These are phyloP conservation scores for Trypanosomatidae sp. DNA, from an alignment of 208 protist genomes.

Conservation along the genomic window DNA sequence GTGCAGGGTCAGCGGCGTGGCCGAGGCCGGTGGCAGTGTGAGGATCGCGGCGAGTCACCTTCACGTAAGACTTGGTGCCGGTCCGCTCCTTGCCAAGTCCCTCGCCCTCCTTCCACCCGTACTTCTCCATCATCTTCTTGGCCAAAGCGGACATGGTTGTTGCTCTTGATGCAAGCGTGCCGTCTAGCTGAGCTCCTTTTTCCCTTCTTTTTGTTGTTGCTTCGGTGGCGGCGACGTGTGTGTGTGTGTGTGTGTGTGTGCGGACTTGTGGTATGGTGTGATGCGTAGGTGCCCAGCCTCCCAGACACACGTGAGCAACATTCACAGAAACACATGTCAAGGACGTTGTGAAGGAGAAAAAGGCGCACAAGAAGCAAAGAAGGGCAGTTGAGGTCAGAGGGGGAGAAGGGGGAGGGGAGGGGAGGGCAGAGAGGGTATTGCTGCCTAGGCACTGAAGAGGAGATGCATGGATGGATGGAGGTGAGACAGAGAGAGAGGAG, in stretches of 20 bases:
- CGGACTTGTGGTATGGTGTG: not conserved
- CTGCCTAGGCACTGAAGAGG: too few relatives aligned
- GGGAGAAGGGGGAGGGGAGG: too few relatives aligned
- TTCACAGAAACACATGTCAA: not conserved
- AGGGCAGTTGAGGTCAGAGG: not conserved
- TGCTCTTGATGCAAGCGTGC: not conserved
- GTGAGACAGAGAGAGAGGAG: not conserved
- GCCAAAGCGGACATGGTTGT: constrained; percentile 60
- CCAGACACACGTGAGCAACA: not conserved
- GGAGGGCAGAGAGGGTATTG: too few relatives aligned
- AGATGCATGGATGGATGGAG: not conserved
- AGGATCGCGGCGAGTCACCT: constrained; percentile 74
- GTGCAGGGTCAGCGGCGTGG: constrained; percentile 58
- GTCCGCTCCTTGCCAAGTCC: constrained; percentile 74
- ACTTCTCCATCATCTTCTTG: constrained; percentile 82
- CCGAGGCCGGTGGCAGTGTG: constrained; percentile 68
- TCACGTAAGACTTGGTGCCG: constrained; percentile 74
- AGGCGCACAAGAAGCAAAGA: not conserved
- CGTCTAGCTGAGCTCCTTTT: not conserved
- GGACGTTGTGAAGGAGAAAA: too few relatives aligned
- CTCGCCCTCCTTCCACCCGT: constrained; percentile 86
- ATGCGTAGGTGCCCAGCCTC: not conserved
- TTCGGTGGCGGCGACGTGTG: not conserved
- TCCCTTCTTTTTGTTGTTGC: not conserved
- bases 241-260: not conserved